Conservation (phyloP, 768 basidiomycete genomes). For the Leccinum disarticulatum region DNA sequence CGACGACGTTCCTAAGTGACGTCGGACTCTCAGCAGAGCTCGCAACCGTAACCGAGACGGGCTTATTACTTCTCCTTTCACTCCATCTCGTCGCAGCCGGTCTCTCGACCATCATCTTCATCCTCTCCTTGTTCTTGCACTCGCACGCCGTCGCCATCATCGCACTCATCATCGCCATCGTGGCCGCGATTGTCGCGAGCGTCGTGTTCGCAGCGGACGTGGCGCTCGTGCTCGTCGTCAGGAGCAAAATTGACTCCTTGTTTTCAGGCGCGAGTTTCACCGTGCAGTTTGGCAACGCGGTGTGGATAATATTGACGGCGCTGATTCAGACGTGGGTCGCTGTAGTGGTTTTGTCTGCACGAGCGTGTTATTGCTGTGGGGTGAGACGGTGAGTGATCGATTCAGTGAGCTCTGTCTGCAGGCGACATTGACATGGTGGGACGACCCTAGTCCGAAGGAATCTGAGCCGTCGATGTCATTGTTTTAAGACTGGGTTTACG, state of each 20-base stretch:
- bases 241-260: constrained; percentile 40
- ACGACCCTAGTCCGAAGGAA: constrained; percentile 7
- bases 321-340: constrained; percentile 58
- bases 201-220: constrained; percentile 63
- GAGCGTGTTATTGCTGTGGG: constrained; percentile 69
- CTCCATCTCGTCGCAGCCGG: constrained; percentile 68
- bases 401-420: background rate
- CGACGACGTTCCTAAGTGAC: constrained; percentile 40
- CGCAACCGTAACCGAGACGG: constrained; percentile 47
- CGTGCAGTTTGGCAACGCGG: constrained; percentile 61
- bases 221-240: constrained; percentile 55
- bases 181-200: constrained; percentile 53
- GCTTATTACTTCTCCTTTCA: constrained; percentile 54
- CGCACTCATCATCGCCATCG: constrained; percentile 55
- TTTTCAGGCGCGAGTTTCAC: constrained; percentile 40
- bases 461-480: background rate
- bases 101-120: constrained; percentile 52
- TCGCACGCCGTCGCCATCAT: constrained; percentile 56
- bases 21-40: constrained; percentile 47
- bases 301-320: constrained; percentile 70
- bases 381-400: constrained; percentile 40
- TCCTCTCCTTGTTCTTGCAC: constrained; percentile 58
- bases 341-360: constrained; percentile 58
- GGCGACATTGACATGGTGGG: constrained; percentile 6
- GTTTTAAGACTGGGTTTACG: background rate